These are phyloP conservation scores for Colletotrichum sp. DNA, from an alignment of 2,329 filamentous ascomycete genomes.

Conservation along the genomic window DNA sequence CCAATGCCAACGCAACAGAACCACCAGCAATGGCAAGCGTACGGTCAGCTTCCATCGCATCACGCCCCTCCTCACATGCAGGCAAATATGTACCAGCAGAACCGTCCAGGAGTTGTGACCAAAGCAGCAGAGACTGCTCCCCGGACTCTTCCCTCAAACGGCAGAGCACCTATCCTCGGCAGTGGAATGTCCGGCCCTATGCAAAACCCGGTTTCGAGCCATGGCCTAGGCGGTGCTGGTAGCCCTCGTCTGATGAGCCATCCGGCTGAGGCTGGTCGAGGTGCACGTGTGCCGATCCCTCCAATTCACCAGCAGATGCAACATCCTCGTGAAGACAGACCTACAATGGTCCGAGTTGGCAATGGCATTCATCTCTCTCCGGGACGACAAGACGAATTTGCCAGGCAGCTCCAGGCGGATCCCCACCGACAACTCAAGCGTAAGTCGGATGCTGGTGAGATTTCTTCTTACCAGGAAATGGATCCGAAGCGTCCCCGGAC, in stretches of 20 bases:
- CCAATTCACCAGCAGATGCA: not conserved
- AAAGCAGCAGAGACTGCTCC: not conserved
- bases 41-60: not conserved
- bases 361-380: not conserved
- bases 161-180: not conserved
- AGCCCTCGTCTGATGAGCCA: not conserved
- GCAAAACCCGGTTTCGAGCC: not conserved
- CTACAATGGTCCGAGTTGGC: not conserved
- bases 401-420: not conserved
- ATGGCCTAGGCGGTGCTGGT: not conserved
- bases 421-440: not conserved
- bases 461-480: not conserved
- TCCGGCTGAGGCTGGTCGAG: not conserved
- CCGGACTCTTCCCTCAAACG: constrained; percentile 3
- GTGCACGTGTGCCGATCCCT: not conserved
- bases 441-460: not conserved
- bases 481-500: not conserved
- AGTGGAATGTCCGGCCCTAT: not conserved
- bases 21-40: not conserved
- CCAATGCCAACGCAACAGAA: constrained; percentile 4
- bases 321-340: not conserved
- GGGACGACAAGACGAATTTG: not conserved
- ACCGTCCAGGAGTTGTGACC: not conserved
- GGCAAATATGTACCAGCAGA: not conserved
- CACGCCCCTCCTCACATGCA: not conserved